Percentiles rank a stretch among this genome's conserved stretches.
These are phyloP conservation scores for Strobilomyces dryophilus DNA, from an alignment of 768 basidiomycete genomes.

Conservation along the genomic window DNA sequence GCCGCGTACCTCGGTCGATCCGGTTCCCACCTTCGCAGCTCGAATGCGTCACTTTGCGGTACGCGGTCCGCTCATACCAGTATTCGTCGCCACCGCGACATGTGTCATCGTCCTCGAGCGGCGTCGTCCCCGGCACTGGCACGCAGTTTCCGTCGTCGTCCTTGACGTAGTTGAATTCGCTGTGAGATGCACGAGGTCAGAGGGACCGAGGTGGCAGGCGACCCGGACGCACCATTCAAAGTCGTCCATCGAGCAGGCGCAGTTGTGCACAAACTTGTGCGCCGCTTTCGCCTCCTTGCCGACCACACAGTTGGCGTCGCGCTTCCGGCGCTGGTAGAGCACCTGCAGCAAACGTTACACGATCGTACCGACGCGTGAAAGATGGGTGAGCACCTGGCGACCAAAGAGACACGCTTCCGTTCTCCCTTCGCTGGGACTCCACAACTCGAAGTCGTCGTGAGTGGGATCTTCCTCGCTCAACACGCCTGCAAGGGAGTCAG, in stretches of 20 bases:
- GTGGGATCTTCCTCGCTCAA: slow-evolving; percentile 67
- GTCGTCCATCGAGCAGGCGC: slow-evolving; percentile 67
- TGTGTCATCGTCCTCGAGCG: slow-evolving; percentile 58
- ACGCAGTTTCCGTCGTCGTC: slow-evolving; percentile 72
- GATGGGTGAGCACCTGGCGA: slow-evolving; percentile 54
- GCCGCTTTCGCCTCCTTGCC: slow-evolving; percentile 59
- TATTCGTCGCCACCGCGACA: slow-evolving; percentile 63
- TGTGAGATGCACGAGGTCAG: slow-evolving; percentile 36
- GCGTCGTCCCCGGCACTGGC: slow-evolving; percentile 61
- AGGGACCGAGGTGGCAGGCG: not conserved
- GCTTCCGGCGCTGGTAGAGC: slow-evolving; percentile 83
- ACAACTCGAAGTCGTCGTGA: slow-evolving; percentile 92
- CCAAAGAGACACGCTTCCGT: slow-evolving; percentile 89
- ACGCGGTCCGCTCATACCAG: slow-evolving; percentile 94
- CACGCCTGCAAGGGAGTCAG: slow-evolving; percentile 45
- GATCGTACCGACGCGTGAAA: not conserved
- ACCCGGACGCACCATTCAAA: slow-evolving; percentile 87
- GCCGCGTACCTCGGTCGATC: slow-evolving; percentile 69
- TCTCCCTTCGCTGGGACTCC: slow-evolving; percentile 93
- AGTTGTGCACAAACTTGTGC: slow-evolving; percentile 59
- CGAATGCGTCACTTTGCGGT: slow-evolving; percentile 88
- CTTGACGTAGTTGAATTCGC: slow-evolving; percentile 89
- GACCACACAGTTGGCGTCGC: slow-evolving; percentile 78
- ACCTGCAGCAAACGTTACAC: slow-evolving; percentile 46
- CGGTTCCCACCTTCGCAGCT: slow-evolving; percentile 76